phyloP scores from a whole-genome alignment of 2,329 filamentous ascomycete genomes.

The Calonectria leucothoes region DNA sequence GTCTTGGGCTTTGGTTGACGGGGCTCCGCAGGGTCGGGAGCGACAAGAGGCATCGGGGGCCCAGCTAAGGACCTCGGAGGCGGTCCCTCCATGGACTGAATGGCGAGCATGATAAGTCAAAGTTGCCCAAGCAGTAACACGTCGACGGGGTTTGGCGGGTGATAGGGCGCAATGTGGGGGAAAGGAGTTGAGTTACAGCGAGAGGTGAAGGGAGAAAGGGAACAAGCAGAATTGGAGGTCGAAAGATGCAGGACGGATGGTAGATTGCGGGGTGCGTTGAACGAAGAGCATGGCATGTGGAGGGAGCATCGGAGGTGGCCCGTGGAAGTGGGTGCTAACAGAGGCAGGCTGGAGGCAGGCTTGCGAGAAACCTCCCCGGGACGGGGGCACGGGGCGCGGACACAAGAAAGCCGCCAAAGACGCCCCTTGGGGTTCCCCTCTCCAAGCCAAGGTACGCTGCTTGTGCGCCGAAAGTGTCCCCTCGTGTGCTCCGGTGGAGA shows the following conservation, averaged over 20 bases:
- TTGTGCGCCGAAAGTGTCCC: conserved; percentile 29
- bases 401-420: conserved; percentile 36
- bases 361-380: conserved; percentile 18
- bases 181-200: conserved; percentile 29
- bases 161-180: conserved; percentile 33
- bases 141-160: conserved; percentile 22
- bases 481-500: conserved; percentile 37
- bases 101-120: conserved; percentile 60
- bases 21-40: conserved; percentile 61
- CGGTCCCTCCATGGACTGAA: conserved; percentile 64
- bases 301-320: conserved; percentile 41
- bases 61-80: conserved; percentile 45
- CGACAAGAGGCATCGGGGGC: conserved; percentile 39
- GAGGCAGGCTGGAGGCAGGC: conserved; percentile 20
- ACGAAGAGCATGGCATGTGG: conserved; percentile 40
- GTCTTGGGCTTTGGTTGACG: conserved; percentile 71
- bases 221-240: conserved; percentile 42
- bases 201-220: conserved; percentile 33
- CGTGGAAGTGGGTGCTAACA: conserved; percentile 31
- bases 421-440: conserved; percentile 27
- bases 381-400: conserved; percentile 25
- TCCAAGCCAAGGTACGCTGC: not conserved
- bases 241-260: conserved; percentile 40
- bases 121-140: conserved; percentile 30
- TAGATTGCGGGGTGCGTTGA: conserved; percentile 45